Evolutionary conservation across 441 rosid species (phyloP).

Genomic region (Eutrema salsugineum): DNA sequence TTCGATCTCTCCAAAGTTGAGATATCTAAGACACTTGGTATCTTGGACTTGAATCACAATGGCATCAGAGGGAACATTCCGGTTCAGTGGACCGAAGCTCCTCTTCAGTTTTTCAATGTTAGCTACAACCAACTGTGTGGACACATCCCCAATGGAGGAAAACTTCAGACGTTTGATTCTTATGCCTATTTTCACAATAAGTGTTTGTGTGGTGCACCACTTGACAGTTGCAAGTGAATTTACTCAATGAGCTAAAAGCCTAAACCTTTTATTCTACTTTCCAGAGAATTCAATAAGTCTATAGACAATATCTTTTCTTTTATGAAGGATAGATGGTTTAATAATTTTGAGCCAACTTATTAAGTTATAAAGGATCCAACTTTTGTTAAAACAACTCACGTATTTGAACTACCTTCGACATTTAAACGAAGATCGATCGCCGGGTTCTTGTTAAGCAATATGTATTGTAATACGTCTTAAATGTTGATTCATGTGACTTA

Average conservation of each 20-base stretch:
- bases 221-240: constrained; percentile 8
- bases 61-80: constrained; percentile 48
- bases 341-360: neutral
- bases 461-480: too few species aligned
- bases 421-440: too few species aligned
- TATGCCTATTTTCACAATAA: constrained; percentile 41
- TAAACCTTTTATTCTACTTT: too few species aligned
- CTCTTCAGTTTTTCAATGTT: constrained; percentile 41
- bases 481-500: too few species aligned
- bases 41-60: constrained; percentile 50
- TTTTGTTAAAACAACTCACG: neutral
- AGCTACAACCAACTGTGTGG: constrained; percentile 62
- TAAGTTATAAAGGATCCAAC: neutral
- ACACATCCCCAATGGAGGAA: constrained; percentile 51
- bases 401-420: neutral
- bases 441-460: neutral
- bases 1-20: constrained; percentile 43
- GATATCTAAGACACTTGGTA: constrained; percentile 24
- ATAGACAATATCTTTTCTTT: neutral
- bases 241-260: neutral
- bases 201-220: constrained; percentile 59
- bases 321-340: neutral
- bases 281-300: neutral
- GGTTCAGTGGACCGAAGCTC: constrained; percentile 26
- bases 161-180: constrained; percentile 39